phyloP scores from a whole-genome alignment of 2,329 filamentous ascomycete species.

The Microthyrium microscopicum region DNA sequence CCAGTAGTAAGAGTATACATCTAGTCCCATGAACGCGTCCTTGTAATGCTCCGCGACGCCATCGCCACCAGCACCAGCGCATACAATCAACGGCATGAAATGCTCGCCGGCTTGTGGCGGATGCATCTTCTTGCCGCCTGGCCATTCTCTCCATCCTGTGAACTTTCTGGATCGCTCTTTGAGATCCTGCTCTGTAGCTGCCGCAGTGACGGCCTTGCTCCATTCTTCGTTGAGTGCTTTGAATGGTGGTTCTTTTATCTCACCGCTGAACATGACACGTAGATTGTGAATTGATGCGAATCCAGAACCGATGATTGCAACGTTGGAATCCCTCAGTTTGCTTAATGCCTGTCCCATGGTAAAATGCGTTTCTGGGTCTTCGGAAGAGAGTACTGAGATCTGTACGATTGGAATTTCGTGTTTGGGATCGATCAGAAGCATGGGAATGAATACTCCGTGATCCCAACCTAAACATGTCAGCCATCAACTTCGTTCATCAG shows the following conservation, averaged over 20 bases:
- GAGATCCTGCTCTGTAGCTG: slow-evolving; percentile 19
- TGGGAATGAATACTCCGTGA: slow-evolving; percentile 43
- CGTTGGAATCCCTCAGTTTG: slow-evolving; percentile 32
- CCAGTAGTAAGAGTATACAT: slow-evolving; percentile 43
- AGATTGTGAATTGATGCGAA: slow-evolving; percentile 44
- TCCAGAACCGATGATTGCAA: slow-evolving; percentile 44
- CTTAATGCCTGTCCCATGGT: slow-evolving; percentile 37
- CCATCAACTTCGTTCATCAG: neutral
- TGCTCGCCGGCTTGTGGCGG: slow-evolving; percentile 38
- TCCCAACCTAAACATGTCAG: slow-evolving; percentile 32
- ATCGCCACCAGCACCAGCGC: slow-evolving; percentile 31
- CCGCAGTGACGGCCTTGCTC: slow-evolving; percentile 30
- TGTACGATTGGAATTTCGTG: slow-evolving; percentile 41
- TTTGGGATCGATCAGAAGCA: slow-evolving; percentile 36
- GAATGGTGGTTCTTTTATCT: slow-evolving; percentile 15
- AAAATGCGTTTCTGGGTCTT: slow-evolving; percentile 33
- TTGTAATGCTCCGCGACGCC: slow-evolving; percentile 27
- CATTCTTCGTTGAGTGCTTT: slow-evolving; percentile 22
- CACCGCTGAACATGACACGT: slow-evolving; percentile 25
- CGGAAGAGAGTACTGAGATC: slow-evolving; percentile 36
- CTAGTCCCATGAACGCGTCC: slow-evolving; percentile 33
- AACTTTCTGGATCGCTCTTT: slow-evolving; percentile 26
- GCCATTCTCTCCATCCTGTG: slow-evolving; percentile 31
- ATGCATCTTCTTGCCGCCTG: slow-evolving; percentile 36
- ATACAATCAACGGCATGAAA: slow-evolving; percentile 42